Percentiles rank a stretch among this genome's conserved stretches.
Evolutionary conservation across 2,329 filamentous ascomycete genomes (phyloP).

Genomic region (Xylariaceae sp.): DNA sequence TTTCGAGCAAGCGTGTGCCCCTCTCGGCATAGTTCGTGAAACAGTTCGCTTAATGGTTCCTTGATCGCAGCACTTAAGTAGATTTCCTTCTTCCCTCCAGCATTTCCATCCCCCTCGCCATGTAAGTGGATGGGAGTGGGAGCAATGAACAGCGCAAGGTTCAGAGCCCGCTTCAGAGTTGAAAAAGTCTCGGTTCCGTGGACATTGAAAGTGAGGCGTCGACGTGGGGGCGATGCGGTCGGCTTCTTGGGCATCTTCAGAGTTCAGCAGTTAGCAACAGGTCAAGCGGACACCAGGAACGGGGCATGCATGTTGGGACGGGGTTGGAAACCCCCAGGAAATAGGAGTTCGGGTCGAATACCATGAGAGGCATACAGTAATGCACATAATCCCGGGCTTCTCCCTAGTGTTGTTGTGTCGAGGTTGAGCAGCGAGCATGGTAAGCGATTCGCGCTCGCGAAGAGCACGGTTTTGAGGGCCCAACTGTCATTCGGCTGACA

Average conservation of each 20-base stretch:
- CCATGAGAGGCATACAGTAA: slow-evolving; percentile 16
- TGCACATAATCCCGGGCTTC: slow-evolving; percentile 18
- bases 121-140: slow-evolving; percentile 31
- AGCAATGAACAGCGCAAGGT: slow-evolving; percentile 29
- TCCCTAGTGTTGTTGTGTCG: not conserved
- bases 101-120: slow-evolving; percentile 17
- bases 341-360: not conserved
- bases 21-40: slow-evolving; percentile 41
- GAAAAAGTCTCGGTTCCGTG: slow-evolving; percentile 30
- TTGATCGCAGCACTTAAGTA: slow-evolving; percentile 49
- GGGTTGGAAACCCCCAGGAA: not conserved
- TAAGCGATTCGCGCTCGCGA: slow-evolving; percentile 6
- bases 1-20: slow-evolving; percentile 35
- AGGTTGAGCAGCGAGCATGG: not conserved
- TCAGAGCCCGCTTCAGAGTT: slow-evolving; percentile 32
- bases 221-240: slow-evolving; percentile 20
- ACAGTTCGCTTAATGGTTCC: slow-evolving; percentile 47
- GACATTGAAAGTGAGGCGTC: slow-evolving; percentile 29
- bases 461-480: slow-evolving; percentile 10
- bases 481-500: slow-evolving; percentile 7
- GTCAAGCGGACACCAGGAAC: not conserved
- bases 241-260: slow-evolving; percentile 22
- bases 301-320: not conserved
- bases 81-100: slow-evolving; percentile 29
- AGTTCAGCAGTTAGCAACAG: slow-evolving; percentile 14